Evolutionary conservation across 2,329 filamentous ascomycete species (phyloP), one percentile per base, ranked within the genome.

Genomic region (Colletotrichum magnum): DNA sequence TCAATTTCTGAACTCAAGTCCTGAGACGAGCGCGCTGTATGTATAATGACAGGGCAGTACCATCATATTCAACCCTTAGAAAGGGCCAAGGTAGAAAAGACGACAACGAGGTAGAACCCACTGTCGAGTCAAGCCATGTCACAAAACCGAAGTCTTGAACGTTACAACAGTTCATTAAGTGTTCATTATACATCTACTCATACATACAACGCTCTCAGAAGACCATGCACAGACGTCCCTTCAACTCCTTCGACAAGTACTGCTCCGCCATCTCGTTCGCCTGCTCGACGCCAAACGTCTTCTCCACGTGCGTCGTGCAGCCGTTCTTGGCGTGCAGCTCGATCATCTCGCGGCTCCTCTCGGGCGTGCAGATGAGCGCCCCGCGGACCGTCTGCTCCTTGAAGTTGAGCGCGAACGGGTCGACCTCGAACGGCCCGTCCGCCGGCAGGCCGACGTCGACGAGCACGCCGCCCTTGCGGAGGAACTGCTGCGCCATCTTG

Each of bases 311-410:
- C 15, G 67, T 70, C 13, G n/a, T 64, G 62, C 71, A 72, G 12
- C 59, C 48, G 39, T 72, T 70, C 21, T 70, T 61, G 5, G 71
- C 71, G 0, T 72, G 71, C 24, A 72, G 39, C 26, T 72, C 64
- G 6, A 72, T 45, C 71, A 72, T 72, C 1, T 72, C 70, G 13
- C 51, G 59, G 54, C 71, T 71, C 48, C 71, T 70, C 52, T 72
- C 66, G 1, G 71, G 71, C 3, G 71, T 72, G 59, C 71, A 72
- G 5, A 72, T 72, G 24, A 72, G 53, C 2, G 65, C 64, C 1
- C 71, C 71, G 6, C 62, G 69, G 12, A 72, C 9, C 18, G 71
- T 72, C 58, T 72, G 71, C 67, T 72, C 71, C 70, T 72, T 72
- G 63, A 72, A 72, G 58, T 72, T 72, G 47, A 72, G 18, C 15